These are phyloP conservation scores for Aureobasidium pullulans DNA, from an alignment of 2,329 filamentous ascomycete genomes.

Conservation along the genomic window DNA sequence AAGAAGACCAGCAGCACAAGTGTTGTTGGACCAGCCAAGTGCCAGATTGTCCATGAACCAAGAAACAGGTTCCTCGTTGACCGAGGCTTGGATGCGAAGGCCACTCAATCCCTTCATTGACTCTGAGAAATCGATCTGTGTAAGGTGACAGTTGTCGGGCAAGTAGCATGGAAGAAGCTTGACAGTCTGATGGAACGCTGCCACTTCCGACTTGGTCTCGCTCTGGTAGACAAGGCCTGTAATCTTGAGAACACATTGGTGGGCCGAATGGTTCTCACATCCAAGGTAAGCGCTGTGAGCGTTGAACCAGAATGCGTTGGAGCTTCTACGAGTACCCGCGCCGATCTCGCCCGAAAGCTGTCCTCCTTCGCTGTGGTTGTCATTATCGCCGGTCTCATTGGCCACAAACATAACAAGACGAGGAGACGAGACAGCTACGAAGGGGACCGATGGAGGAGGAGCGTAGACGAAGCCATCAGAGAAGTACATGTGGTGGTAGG, in stretches of 20 bases:
- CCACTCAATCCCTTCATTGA: slow-evolving; percentile 38
- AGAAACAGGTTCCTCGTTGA: slow-evolving; percentile 27
- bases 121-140: slow-evolving; percentile 35
- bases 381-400: slow-evolving; percentile 21
- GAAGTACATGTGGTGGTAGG: slow-evolving; percentile 46
- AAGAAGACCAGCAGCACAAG: slow-evolving; percentile 54
- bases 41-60: slow-evolving; percentile 44
- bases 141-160: slow-evolving; percentile 36
- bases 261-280: slow-evolving; percentile 37
- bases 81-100: slow-evolving; percentile 42
- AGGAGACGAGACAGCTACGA: slow-evolving; percentile 37
- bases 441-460: slow-evolving; percentile 38
- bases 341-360: slow-evolving; percentile 40
- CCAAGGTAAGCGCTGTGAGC: slow-evolving; percentile 40
- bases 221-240: slow-evolving; percentile 39
- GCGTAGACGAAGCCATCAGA: slow-evolving; percentile 44
- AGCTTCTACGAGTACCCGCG: slow-evolving; percentile 35
- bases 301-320: slow-evolving; percentile 45
- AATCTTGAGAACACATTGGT: slow-evolving; percentile 37
- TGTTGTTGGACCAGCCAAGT: slow-evolving; percentile 44
- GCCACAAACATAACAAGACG: slow-evolving; percentile 42
- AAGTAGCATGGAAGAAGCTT: slow-evolving; percentile 36
- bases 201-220: slow-evolving; percentile 27
- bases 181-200: slow-evolving; percentile 31
- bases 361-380: slow-evolving; percentile 27